These are phyloP conservation scores for Puccinia horiana DNA, from an alignment of 1,284 basidiomycete genomes.

Conservation along the genomic window DNA sequence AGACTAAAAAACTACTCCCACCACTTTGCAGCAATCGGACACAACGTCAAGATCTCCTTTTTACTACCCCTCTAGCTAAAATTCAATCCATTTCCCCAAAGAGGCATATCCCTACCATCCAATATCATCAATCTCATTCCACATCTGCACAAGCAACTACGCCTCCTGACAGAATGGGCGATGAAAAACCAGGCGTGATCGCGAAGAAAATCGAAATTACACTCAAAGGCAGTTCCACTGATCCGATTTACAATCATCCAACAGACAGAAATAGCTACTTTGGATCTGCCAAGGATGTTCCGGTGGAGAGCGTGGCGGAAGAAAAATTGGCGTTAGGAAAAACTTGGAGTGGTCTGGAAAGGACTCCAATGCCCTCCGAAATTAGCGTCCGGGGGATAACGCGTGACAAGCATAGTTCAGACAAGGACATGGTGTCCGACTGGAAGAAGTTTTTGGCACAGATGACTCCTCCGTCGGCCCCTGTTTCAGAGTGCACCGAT, in stretches of 20 bases:
- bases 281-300: background rate
- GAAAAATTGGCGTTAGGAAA: background rate
- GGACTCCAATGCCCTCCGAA: background rate
- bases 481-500: background rate
- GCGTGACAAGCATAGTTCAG: background rate
- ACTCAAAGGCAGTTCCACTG: background rate
- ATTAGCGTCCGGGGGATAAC: too few relatives aligned
- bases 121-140: background rate
- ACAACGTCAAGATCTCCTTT: background rate
- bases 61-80: background rate
- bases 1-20: background rate
- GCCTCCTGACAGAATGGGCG: background rate
- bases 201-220: background rate
- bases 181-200: background rate
- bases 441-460: constrained; percentile 11
- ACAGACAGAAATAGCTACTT: background rate
- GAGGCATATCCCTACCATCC: background rate
- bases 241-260: background rate
- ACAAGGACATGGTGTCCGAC: background rate
- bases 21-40: background rate
- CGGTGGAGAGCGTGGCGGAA: background rate
- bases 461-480: background rate
- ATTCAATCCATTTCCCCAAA: background rate
- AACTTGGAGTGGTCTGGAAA: background rate
- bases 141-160: background rate